Percentiles rank a stretch among this genome's conserved stretches.
These are phyloP conservation scores for Nissolia schottii DNA, from an alignment of 306 rosid species.

Conservation along the genomic window DNA sequence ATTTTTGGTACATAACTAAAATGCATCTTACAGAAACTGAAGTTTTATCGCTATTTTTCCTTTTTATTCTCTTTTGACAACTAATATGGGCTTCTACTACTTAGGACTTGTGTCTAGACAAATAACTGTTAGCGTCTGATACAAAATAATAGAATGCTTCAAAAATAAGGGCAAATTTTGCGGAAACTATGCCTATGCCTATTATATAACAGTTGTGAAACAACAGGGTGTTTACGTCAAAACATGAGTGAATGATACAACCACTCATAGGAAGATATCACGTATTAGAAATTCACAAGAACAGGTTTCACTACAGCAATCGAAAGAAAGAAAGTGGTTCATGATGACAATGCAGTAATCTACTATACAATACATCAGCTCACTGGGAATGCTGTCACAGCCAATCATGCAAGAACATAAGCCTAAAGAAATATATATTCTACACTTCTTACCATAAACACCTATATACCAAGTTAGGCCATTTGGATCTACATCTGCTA, in stretches of 20 bases:
- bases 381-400: not conserved
- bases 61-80: not conserved
- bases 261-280: not conserved
- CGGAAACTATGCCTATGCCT: not conserved
- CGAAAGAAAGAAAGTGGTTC: not conserved
- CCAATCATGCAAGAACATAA: constrained; percentile 5
- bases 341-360: not conserved
- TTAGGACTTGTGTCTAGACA: not conserved
- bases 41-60: not conserved
- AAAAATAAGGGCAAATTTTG: not conserved
- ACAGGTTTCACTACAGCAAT: not conserved
- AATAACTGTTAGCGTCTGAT: not conserved
- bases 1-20: too few species aligned
- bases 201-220: not conserved
- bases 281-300: not conserved
- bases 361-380: not conserved
- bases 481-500: not conserved
- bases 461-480: not conserved
- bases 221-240: not conserved
- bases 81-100: not conserved
- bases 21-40: not conserved
- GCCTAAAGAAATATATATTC: not conserved
- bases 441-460: too few species aligned
- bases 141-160: not conserved
- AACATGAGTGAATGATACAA: not conserved